Conservation (phyloP, 768 basidiomycete genomes). For the Suillus discolor region DNA sequence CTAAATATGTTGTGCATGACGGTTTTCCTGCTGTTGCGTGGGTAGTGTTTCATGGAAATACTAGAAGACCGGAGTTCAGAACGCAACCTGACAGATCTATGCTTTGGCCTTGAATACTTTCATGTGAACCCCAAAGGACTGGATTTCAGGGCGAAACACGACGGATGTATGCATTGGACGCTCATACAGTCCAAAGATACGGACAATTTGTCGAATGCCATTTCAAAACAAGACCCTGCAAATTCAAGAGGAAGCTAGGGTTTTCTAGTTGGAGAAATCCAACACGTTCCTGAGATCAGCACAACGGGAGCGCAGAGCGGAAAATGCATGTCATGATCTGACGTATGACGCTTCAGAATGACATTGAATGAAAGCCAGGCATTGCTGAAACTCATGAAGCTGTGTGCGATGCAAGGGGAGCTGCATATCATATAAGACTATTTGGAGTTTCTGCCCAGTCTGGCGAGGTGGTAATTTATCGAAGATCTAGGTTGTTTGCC, state of each 20-base stretch:
- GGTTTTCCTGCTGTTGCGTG: slow-evolving; percentile 32
- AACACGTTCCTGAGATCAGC: background rate
- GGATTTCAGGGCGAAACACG: slow-evolving; percentile 40
- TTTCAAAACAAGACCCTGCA: slow-evolving; percentile 34
- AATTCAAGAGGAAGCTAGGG: slow-evolving; percentile 29
- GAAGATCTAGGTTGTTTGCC: slow-evolving; percentile 71
- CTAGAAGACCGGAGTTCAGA: slow-evolving; percentile 48
- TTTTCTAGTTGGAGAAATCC: slow-evolving; percentile 25
- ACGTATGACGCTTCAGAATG: background rate
- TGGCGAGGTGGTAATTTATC: slow-evolving; percentile 89
- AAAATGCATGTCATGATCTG: background rate
- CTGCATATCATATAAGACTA: slow-evolving; percentile 37
- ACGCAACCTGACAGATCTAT: slow-evolving; percentile 41
- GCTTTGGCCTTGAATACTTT: slow-evolving; percentile 39
- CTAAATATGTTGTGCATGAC: slow-evolving; percentile 45
- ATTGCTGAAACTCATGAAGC: background rate
- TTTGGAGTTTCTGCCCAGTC: slow-evolving; percentile 75
- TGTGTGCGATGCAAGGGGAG: background rate
- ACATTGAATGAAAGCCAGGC: background rate
- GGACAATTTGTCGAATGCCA: slow-evolving; percentile 46
- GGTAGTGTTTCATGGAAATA: slow-evolving; percentile 39
- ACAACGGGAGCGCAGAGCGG: no score
- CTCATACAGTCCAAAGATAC: slow-evolving; percentile 39
- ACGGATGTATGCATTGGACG: slow-evolving; percentile 55
- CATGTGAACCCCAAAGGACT: slow-evolving; percentile 40